These are phyloP conservation scores for Saussurea involucrata DNA, from an alignment of 129 eudicot species.

Conservation along the genomic window DNA sequence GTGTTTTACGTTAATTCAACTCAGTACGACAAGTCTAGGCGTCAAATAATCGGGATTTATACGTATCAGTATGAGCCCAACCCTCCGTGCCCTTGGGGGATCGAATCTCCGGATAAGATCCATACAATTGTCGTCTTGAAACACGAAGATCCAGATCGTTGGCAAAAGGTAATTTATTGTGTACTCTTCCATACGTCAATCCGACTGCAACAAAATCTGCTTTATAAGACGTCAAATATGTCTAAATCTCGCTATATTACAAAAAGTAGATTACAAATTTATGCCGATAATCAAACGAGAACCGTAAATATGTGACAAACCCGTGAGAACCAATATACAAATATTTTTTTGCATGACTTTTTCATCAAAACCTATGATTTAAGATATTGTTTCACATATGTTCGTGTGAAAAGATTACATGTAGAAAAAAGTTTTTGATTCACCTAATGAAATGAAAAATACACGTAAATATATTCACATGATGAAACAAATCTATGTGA, in stretches of 20 bases:
- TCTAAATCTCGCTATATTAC: background rate
- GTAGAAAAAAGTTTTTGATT: no score
- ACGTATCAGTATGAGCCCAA: slow-evolving; percentile 31
- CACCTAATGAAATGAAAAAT: no score
- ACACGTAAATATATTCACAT: no score
- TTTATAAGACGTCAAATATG: background rate
- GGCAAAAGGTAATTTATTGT: slow-evolving; percentile 55
- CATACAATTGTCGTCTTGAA: slow-evolving; percentile 54
- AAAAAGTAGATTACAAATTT: no score
- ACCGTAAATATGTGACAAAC: no score
- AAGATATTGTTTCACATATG: no score
- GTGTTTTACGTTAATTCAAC: slow-evolving; percentile 49
- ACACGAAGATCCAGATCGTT: slow-evolving; percentile 45
- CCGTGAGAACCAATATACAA: no score
- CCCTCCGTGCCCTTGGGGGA: slow-evolving; percentile 59
- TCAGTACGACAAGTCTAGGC: slow-evolving; percentile 37
- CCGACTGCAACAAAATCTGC: background rate
- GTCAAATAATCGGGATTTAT: slow-evolving; percentile 54
- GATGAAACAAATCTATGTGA: no score
- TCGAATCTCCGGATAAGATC: slow-evolving; percentile 55
- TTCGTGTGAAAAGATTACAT: no score
- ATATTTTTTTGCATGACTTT: no score
- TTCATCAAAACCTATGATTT: no score
- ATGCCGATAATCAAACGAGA: no score
- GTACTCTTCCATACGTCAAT: background rate